Conservation (phyloP, 768 basidiomycete genomes). For the Filobasidium floriforme region DNA sequence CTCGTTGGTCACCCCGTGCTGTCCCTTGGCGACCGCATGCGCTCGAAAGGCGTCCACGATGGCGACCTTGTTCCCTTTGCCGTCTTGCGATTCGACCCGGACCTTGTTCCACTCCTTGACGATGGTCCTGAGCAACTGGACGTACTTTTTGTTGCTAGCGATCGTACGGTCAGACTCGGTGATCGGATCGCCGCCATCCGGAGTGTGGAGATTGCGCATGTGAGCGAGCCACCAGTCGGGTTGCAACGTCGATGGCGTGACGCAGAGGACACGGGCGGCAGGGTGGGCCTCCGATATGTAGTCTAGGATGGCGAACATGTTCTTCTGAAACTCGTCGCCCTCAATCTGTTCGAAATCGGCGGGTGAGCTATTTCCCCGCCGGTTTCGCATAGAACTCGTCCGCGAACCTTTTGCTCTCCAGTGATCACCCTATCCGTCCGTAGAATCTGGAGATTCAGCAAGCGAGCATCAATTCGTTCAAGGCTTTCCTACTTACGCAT, state of each 20-base stretch:
- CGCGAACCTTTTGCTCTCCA: not conserved
- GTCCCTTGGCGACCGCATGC: not conserved
- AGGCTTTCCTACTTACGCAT: not conserved
- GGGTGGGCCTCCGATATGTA: not conserved
- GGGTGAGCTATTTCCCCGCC: not conserved
- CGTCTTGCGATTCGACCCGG: not conserved
- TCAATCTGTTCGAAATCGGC: not conserved
- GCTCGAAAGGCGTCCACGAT: not conserved
- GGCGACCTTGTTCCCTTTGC: not conserved
- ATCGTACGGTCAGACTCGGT: not conserved
- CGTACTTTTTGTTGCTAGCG: not conserved
- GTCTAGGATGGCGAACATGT: not conserved
- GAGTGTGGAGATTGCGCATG: not conserved
- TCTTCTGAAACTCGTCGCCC: not conserved
- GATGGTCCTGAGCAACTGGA: not conserved
- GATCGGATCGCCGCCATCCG: not conserved
- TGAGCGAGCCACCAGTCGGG: not conserved
- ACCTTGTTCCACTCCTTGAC: conserved; percentile 1
- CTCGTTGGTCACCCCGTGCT: conserved; percentile 2
- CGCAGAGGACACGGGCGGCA: not conserved
- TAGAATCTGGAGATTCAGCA: not conserved
- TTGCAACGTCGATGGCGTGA: conserved; percentile 3
- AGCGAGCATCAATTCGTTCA: not conserved
- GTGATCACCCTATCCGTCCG: not conserved
- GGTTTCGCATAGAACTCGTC: not conserved